Conservation (phyloP, 192 early-diverging fungal genomes). For the Linnemannia zychae region DNA sequence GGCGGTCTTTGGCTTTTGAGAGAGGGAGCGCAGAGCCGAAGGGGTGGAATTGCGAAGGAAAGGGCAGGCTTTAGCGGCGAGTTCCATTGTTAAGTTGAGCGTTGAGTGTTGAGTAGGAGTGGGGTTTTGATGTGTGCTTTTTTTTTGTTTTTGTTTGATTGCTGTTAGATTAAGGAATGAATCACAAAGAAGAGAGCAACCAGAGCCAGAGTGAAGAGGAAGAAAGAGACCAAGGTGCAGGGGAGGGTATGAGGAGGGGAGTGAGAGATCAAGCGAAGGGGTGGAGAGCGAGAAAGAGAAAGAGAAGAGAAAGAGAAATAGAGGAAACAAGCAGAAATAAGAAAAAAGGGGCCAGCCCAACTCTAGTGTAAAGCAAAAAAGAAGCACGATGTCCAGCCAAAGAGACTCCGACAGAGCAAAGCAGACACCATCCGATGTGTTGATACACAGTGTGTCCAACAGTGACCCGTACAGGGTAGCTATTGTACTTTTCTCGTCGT, state of each 20-base stretch:
- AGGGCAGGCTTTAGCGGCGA: conserved; percentile 73
- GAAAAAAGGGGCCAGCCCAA: background rate
- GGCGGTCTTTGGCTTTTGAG: conserved; percentile 48
- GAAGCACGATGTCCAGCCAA: no score
- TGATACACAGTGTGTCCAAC: no score
- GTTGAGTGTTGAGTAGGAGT: background rate
- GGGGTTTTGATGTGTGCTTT: background rate
- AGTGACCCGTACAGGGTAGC: no score
- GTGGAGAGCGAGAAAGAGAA: conserved; percentile 11
- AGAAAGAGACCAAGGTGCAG: background rate
- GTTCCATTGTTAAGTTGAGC: conserved; percentile 36
- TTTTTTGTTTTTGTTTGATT: background rate
- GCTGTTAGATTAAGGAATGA: conserved; percentile 8
- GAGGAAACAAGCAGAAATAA: no score
- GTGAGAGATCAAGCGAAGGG: background rate
- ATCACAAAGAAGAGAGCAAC: conserved; percentile 2
- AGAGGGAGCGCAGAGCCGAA: conserved; percentile 75
- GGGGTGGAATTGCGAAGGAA: conserved; percentile 82
- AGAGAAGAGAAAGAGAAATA: background rate
- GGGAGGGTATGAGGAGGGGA: background rate
- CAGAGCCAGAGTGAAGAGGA: background rate
- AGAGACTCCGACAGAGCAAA: no score
- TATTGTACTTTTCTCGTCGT: no score
- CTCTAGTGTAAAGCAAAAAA: no score
- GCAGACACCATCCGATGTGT: no score